Evolutionary conservation across 2,329 filamentous ascomycete genomes (phyloP), one percentile per base, ranked within the genome.

Genomic region (Myriosclerotinia duriaeana): DNA sequence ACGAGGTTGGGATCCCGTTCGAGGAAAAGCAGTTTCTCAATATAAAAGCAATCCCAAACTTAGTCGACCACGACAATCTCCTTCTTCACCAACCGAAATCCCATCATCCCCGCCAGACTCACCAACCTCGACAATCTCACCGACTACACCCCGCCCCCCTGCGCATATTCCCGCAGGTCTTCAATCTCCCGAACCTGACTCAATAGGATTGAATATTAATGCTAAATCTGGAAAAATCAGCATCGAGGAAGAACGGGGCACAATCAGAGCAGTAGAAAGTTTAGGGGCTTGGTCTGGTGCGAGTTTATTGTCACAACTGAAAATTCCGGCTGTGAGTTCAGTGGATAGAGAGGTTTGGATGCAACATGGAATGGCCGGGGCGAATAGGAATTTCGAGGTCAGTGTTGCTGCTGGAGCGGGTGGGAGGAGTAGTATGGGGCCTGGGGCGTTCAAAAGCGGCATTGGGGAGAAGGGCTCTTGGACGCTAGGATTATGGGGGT

Each of bases 1-100:
- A 54, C 82, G 87, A 69, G 91, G 92, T 8, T 98, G 94, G 92
- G 87, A 91, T 71, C 82, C 86, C 0, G 87, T 97, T 55, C n/a
- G 66, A 69, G 66, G 65, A 44, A 46, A 68, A 69, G 65, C 59
- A 34, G 38, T 56, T 34, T 50, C 44, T 50, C 60, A 48, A 56
- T 54, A 20, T n/a, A 64, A 48, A 50, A 58, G 36, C 3, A 65
- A 65, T 34, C n/a, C 42, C 12, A 65, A 58, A 42, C 42, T 65
- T 15, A 59, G 11, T 53, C 46, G 44, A 8, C 20, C 17, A 20
- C 64, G 44, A 17, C 34, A 53, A 40, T 50, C 44, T 26, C 17
- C 48, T 5, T 17, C 44, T 22, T 60, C 48, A 26, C 44, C 42
- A 6, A 56, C 44, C 8, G 53, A 59, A 42, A 65, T 42, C 12